Evolutionary conservation across 1,284 basidiomycete species (phyloP).

Genomic region (Ustilago loliicola): DNA sequence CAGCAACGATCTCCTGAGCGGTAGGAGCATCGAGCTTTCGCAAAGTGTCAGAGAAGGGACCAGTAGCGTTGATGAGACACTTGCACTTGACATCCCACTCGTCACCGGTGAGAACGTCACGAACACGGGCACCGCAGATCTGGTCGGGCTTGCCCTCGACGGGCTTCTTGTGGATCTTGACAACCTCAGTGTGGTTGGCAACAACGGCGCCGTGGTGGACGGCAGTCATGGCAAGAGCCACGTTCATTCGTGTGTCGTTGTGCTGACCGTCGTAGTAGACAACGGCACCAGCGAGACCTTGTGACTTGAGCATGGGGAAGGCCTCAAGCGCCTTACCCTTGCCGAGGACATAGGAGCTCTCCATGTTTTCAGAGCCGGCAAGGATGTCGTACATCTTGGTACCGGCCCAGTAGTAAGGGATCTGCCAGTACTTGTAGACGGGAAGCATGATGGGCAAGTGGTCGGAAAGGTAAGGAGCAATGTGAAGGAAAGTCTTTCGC

Average conservation of each 20-base stretch:
- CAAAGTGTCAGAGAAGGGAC: slow-evolving; percentile 90
- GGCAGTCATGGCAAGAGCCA: slow-evolving; percentile 87
- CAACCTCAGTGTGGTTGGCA: slow-evolving; percentile 91
- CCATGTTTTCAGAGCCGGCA: slow-evolving; percentile 97
- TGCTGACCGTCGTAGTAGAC: slow-evolving; percentile 99
- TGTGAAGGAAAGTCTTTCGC: slow-evolving; percentile 91
- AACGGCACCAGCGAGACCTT: slow-evolving; percentile 92
- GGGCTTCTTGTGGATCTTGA: slow-evolving; percentile 78
- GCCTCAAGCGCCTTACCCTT: slow-evolving; percentile 87
- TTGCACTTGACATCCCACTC: slow-evolving; percentile 87
- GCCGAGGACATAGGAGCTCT: slow-evolving; percentile 92
- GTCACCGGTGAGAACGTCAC: slow-evolving; percentile 86
- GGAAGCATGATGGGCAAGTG: slow-evolving; percentile 96
- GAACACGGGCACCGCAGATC: slow-evolving; percentile 82
- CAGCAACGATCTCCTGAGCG: slow-evolving; percentile 88
- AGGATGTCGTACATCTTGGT: slow-evolving; percentile 97
- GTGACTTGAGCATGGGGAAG: slow-evolving; percentile 94
- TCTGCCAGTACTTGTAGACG: slow-evolving; percentile 90
- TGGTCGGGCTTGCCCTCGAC: slow-evolving; percentile 74
- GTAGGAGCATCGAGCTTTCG: slow-evolving; percentile 86
- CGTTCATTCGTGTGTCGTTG: slow-evolving; percentile 98
- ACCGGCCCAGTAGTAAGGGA: slow-evolving; percentile 95
- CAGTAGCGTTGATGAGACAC: slow-evolving; percentile 96
- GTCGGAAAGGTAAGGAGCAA: slow-evolving; percentile 90
- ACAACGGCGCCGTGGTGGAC: slow-evolving; percentile 91